Evolutionary conservation across 139 green algal species (phyloP).

Genomic region (Micractinium sp.): DNA sequence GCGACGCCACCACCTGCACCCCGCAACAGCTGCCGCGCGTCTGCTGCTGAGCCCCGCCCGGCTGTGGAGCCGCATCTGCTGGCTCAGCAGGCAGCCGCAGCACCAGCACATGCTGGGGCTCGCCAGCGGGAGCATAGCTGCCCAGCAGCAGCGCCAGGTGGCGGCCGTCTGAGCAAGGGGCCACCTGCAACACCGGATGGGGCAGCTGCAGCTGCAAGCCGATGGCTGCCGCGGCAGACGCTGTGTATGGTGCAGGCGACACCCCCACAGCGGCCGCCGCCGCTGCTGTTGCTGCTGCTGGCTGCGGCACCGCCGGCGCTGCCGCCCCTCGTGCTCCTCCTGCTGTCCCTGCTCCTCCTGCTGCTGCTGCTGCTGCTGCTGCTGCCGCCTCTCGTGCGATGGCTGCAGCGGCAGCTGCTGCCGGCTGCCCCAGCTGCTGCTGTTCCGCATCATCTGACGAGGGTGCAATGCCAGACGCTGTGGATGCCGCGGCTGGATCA

Average conservation of each 20-base stretch:
- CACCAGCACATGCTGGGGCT: slow-evolving; percentile 12
- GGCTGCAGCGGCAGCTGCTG: neutral
- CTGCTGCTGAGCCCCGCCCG: neutral
- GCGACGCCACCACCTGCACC: slow-evolving; percentile 10
- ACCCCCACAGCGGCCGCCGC: neutral
- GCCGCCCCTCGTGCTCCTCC: neutral
- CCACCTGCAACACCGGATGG: slow-evolving; percentile 7
- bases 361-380: neutral
- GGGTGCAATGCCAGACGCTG: neutral
- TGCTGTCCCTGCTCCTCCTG: slow-evolving; percentile 12
- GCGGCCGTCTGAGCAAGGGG: neutral
- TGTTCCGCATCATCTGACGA: neutral
- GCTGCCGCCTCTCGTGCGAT: neutral
- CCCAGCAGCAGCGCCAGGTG: slow-evolving; percentile 28
- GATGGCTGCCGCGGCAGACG: neutral
- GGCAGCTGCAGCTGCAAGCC: slow-evolving; percentile 32
- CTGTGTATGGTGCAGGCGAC: no score
- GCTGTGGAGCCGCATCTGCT: neutral
- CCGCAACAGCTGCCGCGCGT: neutral
- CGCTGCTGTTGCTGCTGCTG: neutral
- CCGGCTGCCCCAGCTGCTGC: neutral
- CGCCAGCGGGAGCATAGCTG: slow-evolving; percentile 6
- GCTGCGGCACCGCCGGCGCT: neutral
- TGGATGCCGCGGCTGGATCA: neutral
- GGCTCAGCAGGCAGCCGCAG: neutral